Percentiles rank a stretch among this genome's conserved stretches.
These are phyloP conservation scores for Lathyrus sativus DNA, from an alignment of 306 rosid species.

Conservation along the genomic window DNA sequence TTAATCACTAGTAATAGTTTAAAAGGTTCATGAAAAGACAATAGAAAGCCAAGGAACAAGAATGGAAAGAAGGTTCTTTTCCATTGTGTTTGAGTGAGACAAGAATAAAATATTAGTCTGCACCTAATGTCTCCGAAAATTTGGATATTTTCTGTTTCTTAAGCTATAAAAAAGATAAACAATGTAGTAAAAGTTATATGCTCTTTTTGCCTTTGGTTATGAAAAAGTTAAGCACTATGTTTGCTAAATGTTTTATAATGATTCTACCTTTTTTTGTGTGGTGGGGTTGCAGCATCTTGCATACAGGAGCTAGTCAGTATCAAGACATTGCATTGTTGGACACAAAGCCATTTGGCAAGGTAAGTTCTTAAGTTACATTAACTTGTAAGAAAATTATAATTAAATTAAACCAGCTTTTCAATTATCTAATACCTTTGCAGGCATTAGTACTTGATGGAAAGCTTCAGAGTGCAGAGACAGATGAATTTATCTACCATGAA, in stretches of 20 bases:
- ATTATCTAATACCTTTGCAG: constrained; percentile 41
- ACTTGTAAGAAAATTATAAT: background rate
- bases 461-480: constrained; percentile 97
- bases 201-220: constrained; percentile 50
- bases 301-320: constrained; percentile 87
- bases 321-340: constrained; percentile 95
- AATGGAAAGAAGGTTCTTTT: constrained; percentile 5
- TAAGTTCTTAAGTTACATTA: constrained; percentile 14
- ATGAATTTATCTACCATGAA: constrained; percentile 96
- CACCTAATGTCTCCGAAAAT: constrained; percentile 34
- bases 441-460: constrained; percentile 96
- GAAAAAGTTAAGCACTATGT: constrained; percentile 45
- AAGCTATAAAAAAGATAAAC: constrained; percentile 33
- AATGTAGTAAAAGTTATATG: constrained; percentile 42
- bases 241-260: background rate
- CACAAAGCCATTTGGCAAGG: constrained; percentile 98
- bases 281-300: constrained; percentile 68
- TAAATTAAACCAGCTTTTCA: background rate
- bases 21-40: constrained; percentile 39
- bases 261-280: background rate
- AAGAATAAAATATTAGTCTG: constrained; percentile 41
- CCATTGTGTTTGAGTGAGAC: constrained; percentile 39
- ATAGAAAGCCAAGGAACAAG: constrained; percentile 12
- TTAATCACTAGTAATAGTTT: constrained; percentile 15
- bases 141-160: constrained; percentile 22